A percentile compares a stretch with the other conserved stretches of the same genome.
These are phyloP conservation scores for Penicillium macrosclerotiorum DNA, from an alignment of 495 filamentous ascomycete genomes.

Conservation along the genomic window DNA sequence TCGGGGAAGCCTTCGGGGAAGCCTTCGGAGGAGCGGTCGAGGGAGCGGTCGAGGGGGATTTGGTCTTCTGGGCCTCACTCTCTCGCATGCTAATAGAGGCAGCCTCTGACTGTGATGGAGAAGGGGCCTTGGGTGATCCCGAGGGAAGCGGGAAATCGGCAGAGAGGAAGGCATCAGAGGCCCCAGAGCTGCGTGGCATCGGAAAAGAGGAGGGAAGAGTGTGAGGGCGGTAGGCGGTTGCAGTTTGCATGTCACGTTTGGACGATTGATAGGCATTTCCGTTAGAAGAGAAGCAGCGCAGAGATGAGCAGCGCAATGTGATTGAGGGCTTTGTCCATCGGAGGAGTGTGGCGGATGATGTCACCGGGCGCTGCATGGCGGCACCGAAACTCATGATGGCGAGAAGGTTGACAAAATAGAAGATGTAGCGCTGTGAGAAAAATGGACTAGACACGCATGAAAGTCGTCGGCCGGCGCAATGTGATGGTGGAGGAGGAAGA, in stretches of 20 bases:
- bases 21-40: constrained; percentile 30
- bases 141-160: constrained; percentile 38
- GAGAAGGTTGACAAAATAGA: constrained; percentile 20
- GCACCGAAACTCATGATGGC: constrained; percentile 37
- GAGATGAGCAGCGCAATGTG: constrained; percentile 48
- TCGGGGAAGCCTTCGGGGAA: constrained; percentile 31
- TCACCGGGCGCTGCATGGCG: constrained; percentile 41
- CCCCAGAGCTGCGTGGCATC: constrained; percentile 63
- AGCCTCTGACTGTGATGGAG: constrained; percentile 20
- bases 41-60: constrained; percentile 26
- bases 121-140: constrained; percentile 18
- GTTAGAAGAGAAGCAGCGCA: constrained; percentile 67
- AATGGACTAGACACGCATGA: constrained; percentile 16
- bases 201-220: constrained; percentile 61
- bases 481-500: not conserved
- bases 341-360: constrained; percentile 56
- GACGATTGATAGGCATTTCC: constrained; percentile 52
- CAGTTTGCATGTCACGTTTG: constrained; percentile 67
- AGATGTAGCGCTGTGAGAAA: constrained; percentile 4
- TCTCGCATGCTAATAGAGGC: constrained; percentile 50
- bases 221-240: constrained; percentile 75
- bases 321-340: constrained; percentile 46
- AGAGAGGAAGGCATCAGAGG: constrained; percentile 68
- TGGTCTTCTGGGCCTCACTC: constrained; percentile 62
- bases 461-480: constrained; percentile 10